phyloP scores from a whole-genome alignment of 768 basidiomycete species.

The Suillus ampliporus region DNA sequence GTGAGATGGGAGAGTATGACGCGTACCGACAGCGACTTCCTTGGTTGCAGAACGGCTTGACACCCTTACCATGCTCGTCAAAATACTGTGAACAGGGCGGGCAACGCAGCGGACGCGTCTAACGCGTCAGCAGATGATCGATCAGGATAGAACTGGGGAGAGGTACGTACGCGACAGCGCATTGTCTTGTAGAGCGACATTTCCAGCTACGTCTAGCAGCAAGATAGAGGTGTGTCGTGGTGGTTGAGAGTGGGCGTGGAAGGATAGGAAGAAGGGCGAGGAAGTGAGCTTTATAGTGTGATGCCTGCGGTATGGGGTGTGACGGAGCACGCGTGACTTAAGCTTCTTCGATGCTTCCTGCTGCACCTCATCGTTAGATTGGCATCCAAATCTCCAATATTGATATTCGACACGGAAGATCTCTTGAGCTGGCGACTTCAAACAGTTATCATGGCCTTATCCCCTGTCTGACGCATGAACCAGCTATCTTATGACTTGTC shows the following conservation, averaged over 20 bases:
- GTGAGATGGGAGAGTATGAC: constrained; percentile 14
- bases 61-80: constrained; percentile 47
- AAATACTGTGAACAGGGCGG: constrained; percentile 47
- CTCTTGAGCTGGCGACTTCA: background rate
- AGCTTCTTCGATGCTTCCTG: constrained; percentile 12
- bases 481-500: background rate
- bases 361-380: constrained; percentile 1
- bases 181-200: constrained; percentile 50
- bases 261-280: background rate
- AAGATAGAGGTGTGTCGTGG: background rate
- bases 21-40: constrained; percentile 57
- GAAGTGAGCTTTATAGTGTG: constrained; percentile 6
- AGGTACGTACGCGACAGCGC: constrained; percentile 50
- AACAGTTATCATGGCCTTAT: background rate
- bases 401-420: background rate
- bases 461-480: background rate
- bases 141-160: background rate
- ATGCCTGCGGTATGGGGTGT: background rate
- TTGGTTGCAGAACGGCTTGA: constrained; percentile 51
- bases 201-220: background rate
- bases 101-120: constrained; percentile 2
- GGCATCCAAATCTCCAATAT: background rate
- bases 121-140: constrained; percentile 21
- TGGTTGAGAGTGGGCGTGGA: background rate
- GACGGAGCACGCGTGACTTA: constrained; percentile 6